Percentiles rank a stretch among this genome's conserved stretches.
Conservation (phyloP, 257 asterid genomes). For the Solanum clarkiae region DNA sequence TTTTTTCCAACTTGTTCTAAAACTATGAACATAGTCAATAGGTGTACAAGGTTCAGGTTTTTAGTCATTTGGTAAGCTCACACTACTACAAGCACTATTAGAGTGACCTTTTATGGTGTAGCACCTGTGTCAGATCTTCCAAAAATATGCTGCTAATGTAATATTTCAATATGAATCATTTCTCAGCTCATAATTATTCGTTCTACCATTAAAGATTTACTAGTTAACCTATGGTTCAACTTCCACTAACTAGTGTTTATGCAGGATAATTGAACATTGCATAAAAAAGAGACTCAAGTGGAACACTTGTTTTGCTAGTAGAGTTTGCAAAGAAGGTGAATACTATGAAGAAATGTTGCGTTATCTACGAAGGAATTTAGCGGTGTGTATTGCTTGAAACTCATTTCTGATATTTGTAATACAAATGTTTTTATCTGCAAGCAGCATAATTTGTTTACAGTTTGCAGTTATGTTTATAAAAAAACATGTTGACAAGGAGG, state of each 20-base stretch:
- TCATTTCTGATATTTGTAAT: background rate
- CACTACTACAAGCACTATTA: background rate
- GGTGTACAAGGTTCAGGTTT: background rate
- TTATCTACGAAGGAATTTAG: conserved; percentile 76
- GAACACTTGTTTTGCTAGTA: conserved; percentile 76
- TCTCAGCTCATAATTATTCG: background rate
- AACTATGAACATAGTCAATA: background rate
- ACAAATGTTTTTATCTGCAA: background rate
- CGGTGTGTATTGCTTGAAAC: conserved; percentile 41
- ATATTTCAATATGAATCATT: background rate
- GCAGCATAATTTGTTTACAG: background rate
- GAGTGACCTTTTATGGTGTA: background rate
- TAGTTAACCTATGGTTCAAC: background rate
- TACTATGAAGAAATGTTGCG: conserved; percentile 98
- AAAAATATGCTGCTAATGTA: background rate
- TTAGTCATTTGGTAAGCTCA: background rate
- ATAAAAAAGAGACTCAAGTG: conserved; percentile 80
- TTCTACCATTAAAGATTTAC: background rate
- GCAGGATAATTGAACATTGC: conserved; percentile 87
- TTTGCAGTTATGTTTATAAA: background rate
- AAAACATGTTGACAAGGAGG: background rate
- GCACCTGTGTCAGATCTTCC: background rate
- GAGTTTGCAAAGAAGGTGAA: conserved; percentile 92
- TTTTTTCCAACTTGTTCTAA: background rate
- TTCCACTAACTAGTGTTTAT: background rate